Evolutionary conservation across 2,329 filamentous ascomycete species (phyloP), one percentile per base, ranked within the genome.

Genomic region (Neonectria punicea): DNA sequence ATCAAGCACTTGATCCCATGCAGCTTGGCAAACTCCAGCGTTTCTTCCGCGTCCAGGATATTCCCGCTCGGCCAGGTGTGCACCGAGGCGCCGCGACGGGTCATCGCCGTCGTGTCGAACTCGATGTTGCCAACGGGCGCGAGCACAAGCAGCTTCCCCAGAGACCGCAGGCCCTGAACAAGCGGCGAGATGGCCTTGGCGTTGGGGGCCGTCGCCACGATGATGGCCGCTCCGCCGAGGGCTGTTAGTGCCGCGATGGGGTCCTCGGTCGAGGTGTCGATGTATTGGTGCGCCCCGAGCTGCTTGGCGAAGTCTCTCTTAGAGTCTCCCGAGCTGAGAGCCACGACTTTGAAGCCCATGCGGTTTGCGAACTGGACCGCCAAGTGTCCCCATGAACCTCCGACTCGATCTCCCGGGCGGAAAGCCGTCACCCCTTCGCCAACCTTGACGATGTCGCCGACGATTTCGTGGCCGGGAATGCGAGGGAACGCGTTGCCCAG

Each of bases 281-380:
- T 80, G 70, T 82, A 84, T 72, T 82, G 78, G 67, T 78, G 75
- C 4, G 81, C 82, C 1, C 82, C 82, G 4, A 84, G 78, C 58
- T 79, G 59, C 63, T 71, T 77, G 0, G 92, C 91, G 72, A 94
- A 92, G 0, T 89, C 85, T 66, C 85, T 85, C 83, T 95, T 95
- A 70, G 82, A 84, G 65, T 88, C 85, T 7, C 89, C 88, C 0
- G 87, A 86, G 13, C 87, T 90, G 57, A 94, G 84, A 0, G 90
- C 92, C 2, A 88, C 87, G 7, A 92, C 88, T 63, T 87, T 85
- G 78, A 90, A 94, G 5, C 92, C 92, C 91, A 94, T 93, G 78
- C 89, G 89, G 54, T 82, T 83, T 4, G 91, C 91, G 75, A 90
- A 94, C 76, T 94, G 92, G 30, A 94, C 89, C 0, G 91, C 92